phyloP scores from a whole-genome alignment of 1,139 yeast species.

The Saccharomyces hybrid region DNA sequence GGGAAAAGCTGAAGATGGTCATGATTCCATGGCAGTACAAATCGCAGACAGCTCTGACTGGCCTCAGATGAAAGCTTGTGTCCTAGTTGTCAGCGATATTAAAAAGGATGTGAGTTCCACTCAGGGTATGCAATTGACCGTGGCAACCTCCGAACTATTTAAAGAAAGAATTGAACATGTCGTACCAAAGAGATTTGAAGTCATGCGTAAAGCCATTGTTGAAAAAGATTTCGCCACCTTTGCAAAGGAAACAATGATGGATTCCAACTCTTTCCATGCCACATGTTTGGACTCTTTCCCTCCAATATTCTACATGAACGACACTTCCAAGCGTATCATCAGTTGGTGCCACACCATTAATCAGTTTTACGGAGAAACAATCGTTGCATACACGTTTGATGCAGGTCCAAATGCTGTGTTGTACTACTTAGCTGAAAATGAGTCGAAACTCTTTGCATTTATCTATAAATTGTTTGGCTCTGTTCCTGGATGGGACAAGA shows the following conservation, averaged over 20 bases:
- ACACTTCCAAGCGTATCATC: constrained; percentile 84
- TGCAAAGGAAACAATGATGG: constrained; percentile 90
- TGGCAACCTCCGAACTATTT: constrained; percentile 79
- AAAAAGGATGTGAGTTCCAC: constrained; percentile 95
- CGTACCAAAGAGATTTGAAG: constrained; percentile 76
- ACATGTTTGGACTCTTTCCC: constrained; percentile 93
- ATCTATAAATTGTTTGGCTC: constrained; percentile 46
- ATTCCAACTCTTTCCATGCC: constrained; percentile 95
- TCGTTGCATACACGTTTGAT: constrained; percentile 95
- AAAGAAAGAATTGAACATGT: constrained; percentile 66
- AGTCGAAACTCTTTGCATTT: constrained; percentile 54
- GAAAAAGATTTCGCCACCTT: constrained; percentile 67
- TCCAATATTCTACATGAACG: constrained; percentile 92
- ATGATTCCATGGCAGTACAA: constrained; percentile 88
- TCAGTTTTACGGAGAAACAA: constrained; percentile 50
- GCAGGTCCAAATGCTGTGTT: constrained; percentile 99
- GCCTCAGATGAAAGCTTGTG: constrained; percentile 89
- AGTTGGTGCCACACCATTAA: constrained; percentile 76
- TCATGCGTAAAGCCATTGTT: constrained; percentile 71
- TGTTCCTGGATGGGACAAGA: constrained; percentile 66
- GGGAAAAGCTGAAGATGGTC: constrained; percentile 69
- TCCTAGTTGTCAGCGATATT: constrained; percentile 84
- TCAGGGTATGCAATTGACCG: constrained; percentile 93
- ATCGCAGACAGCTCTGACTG: constrained; percentile 79
- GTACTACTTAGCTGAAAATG: constrained; percentile 73